Evolutionary conservation across 2,329 filamentous ascomycete genomes (phyloP).

Genomic region (Penicillium sp.): DNA sequence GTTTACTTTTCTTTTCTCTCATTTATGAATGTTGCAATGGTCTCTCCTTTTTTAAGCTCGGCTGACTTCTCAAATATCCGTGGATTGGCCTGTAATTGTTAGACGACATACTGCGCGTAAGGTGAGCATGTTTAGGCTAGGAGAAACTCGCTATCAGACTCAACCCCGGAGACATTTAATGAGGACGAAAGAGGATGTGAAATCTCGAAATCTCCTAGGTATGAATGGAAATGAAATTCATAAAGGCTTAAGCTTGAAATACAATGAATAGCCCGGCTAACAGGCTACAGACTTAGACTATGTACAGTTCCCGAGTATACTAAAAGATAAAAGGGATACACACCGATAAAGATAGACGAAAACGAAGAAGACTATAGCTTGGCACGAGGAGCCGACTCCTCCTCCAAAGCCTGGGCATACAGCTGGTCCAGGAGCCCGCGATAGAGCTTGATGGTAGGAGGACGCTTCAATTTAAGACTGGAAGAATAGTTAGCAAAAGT

Average conservation of each 20-base stretch:
- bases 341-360: slow-evolving; percentile 1
- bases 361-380: slow-evolving; percentile 32
- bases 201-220: background rate
- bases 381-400: slow-evolving; percentile 35
- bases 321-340: background rate
- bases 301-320: slow-evolving; percentile 1
- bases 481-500: slow-evolving; percentile 16
- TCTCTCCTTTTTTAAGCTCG: no score
- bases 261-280: slow-evolving; percentile 3
- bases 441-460: slow-evolving; percentile 60
- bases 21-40: background rate
- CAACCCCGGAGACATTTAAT: no score
- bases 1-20: background rate
- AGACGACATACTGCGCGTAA: no score
- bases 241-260: slow-evolving; percentile 3
- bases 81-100: no score
- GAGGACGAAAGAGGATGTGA: no score
- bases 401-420: slow-evolving; percentile 52
- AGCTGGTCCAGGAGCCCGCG: slow-evolving; percentile 55
- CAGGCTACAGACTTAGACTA: slow-evolving; percentile 1
- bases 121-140: no score
- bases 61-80: no score
- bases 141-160: no score
- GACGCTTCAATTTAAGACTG: slow-evolving; percentile 67
- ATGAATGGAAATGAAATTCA: slow-evolving; percentile 1